These are phyloP conservation scores for Fusarium succisae DNA, from an alignment of 2,329 filamentous ascomycete species.

Conservation along the genomic window DNA sequence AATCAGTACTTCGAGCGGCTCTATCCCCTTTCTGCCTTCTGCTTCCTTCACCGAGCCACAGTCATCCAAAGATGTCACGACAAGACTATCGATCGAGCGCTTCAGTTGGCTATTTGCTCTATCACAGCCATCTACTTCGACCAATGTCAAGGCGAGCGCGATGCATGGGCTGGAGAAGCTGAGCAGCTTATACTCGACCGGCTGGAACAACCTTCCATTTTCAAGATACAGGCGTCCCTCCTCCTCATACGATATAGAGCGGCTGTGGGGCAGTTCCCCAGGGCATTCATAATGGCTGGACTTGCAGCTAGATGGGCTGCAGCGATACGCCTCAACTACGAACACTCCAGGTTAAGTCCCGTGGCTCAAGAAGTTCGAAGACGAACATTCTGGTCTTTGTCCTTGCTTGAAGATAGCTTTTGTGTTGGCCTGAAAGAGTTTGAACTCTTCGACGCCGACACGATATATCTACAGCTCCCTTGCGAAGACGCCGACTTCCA, in stretches of 20 bases:
- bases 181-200: slow-evolving; percentile 39
- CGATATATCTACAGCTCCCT: slow-evolving; percentile 38
- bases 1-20: slow-evolving; percentile 40
- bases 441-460: slow-evolving; percentile 40
- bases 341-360: slow-evolving; percentile 36
- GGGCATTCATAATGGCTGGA: slow-evolving; percentile 43
- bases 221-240: slow-evolving; percentile 41
- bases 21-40: slow-evolving; percentile 38
- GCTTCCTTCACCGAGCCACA: slow-evolving; percentile 40
- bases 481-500: slow-evolving; percentile 41
- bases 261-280: slow-evolving; percentile 39
- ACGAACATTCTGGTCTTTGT: slow-evolving; percentile 42
- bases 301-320: slow-evolving; percentile 41
- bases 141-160: slow-evolving; percentile 16
- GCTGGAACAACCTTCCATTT: slow-evolving; percentile 41
- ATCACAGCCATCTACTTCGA: slow-evolving; percentile 41
- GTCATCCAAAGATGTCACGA: slow-evolving; percentile 41
- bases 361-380: slow-evolving; percentile 40
- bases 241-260: slow-evolving; percentile 41
- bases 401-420: slow-evolving; percentile 41
- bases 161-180: slow-evolving; percentile 37
- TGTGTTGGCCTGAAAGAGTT: slow-evolving; percentile 42
- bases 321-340: slow-evolving; percentile 43
- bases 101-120: slow-evolving; percentile 38
- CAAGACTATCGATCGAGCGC: slow-evolving; percentile 38